These are phyloP conservation scores for Blepharisma stoltei DNA, from an alignment of 73 alveolate species.

Conservation along the genomic window DNA sequence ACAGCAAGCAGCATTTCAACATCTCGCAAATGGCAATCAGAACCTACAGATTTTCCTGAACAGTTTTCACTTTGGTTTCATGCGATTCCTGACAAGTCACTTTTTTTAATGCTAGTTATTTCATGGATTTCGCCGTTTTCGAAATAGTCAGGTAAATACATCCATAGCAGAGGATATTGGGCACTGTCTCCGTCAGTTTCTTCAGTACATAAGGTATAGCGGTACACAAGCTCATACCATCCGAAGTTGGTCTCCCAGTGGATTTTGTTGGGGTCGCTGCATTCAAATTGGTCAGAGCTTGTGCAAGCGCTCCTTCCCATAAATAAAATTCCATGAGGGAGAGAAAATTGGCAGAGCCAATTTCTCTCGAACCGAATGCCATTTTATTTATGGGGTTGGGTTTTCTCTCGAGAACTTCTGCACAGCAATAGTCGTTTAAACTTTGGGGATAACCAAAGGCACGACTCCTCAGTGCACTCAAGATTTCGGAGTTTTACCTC, in stretches of 20 bases:
- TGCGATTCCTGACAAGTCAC: too few relatives aligned
- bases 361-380: too few relatives aligned
- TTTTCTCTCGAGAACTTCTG: too few relatives aligned
- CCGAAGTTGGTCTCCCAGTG: slow-evolving; percentile 47
- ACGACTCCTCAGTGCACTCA: too few relatives aligned
- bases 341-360: too few relatives aligned
- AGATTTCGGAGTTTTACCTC: too few relatives aligned
- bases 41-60: slow-evolving; percentile 12
- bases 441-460: too few relatives aligned
- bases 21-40: slow-evolving; percentile 34
- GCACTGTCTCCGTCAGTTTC: slow-evolving; percentile 45
- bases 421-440: too few relatives aligned
- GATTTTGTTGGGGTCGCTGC: too few relatives aligned
- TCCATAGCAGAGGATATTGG: slow-evolving; percentile 48
- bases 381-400: too few relatives aligned
- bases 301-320: slow-evolving; percentile 42
- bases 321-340: too few relatives aligned
- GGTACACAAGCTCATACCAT: slow-evolving; percentile 52
- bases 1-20: slow-evolving; percentile 54
- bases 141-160: slow-evolving; percentile 51
- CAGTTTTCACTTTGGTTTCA: not conserved
- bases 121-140: slow-evolving; percentile 45
- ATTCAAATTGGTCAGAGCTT: too few relatives aligned
- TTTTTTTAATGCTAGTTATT: not conserved
- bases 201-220: slow-evolving; percentile 29